phyloP scores from a whole-genome alignment of 2,329 filamentous ascomycete species.

The Diplodia intermedia region DNA sequence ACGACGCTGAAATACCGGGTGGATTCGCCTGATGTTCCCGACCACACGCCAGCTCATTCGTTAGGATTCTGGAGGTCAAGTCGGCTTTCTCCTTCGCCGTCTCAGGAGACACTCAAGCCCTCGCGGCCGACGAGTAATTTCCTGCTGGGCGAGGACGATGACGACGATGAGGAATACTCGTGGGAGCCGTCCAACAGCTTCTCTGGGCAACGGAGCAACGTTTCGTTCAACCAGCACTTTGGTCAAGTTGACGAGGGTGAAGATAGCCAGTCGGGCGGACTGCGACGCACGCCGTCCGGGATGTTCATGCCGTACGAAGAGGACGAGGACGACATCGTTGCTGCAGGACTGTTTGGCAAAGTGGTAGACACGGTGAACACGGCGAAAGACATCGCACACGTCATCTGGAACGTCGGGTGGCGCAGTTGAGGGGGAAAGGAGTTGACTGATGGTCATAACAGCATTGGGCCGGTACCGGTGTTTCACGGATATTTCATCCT shows the following conservation, averaged over 20 bases:
- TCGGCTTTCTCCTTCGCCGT: slow-evolving; percentile 73
- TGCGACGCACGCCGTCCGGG: slow-evolving; percentile 81
- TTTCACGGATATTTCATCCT: slow-evolving; percentile 32
- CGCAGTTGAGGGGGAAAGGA: slow-evolving; percentile 51
- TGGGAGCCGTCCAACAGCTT: slow-evolving; percentile 53
- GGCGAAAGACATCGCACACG: slow-evolving; percentile 68
- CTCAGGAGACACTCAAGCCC: slow-evolving; percentile 81
- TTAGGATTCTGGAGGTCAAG: slow-evolving; percentile 55
- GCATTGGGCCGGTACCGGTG: slow-evolving; percentile 33
- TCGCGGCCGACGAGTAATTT: slow-evolving; percentile 70
- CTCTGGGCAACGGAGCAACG: slow-evolving; percentile 44
- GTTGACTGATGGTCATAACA: slow-evolving; percentile 17
- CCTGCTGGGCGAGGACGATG: slow-evolving; percentile 66
- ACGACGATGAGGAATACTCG: slow-evolving; percentile 54
- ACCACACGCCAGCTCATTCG: slow-evolving; percentile 56
- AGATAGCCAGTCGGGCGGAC: slow-evolving; percentile 53
- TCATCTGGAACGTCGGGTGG: slow-evolving; percentile 73
- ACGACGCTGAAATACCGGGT: slow-evolving; percentile 86
- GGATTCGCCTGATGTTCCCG: slow-evolving; percentile 72
- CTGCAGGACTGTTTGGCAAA: slow-evolving; percentile 73
- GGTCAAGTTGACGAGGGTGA: slow-evolving; percentile 48
- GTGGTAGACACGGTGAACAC: slow-evolving; percentile 80
- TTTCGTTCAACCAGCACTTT: slow-evolving; percentile 30
- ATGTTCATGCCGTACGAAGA: slow-evolving; percentile 93
- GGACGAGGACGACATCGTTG: slow-evolving; percentile 65